Conservation (phyloP, 2,329 filamentous ascomycete genomes). For the Diaporthe vaccinii region DNA sequence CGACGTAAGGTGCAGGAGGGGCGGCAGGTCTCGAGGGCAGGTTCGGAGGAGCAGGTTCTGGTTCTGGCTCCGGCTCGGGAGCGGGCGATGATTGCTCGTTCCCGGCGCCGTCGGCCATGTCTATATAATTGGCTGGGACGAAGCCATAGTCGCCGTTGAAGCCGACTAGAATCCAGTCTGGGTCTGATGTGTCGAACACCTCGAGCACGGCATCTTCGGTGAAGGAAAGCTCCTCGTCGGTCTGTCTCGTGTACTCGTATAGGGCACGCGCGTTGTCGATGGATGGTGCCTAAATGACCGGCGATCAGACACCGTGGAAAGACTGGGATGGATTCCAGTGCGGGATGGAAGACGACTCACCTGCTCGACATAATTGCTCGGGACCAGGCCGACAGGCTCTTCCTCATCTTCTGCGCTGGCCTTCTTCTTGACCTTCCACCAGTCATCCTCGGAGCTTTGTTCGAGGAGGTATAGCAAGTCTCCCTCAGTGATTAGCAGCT, state of each 20-base stretch:
- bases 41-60: slow-evolving; percentile 45
- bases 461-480: slow-evolving; percentile 91
- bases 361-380: slow-evolving; percentile 96
- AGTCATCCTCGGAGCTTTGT: slow-evolving; percentile 82
- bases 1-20: slow-evolving; percentile 47
- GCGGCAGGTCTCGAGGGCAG: slow-evolving; percentile 59
- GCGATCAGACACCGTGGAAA: slow-evolving; percentile 10
- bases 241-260: slow-evolving; percentile 98
- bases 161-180: slow-evolving; percentile 96
- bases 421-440: slow-evolving; percentile 98
- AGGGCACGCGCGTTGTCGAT: slow-evolving; percentile 83
- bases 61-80: slow-evolving; percentile 47
- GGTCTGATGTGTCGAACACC: slow-evolving; percentile 91
- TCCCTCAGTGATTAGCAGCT: slow-evolving; percentile 87
- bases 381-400: slow-evolving; percentile 89
- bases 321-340: neutral
- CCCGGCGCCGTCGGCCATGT: slow-evolving; percentile 65
- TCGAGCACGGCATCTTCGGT: slow-evolving; percentile 86
- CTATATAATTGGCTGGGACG: slow-evolving; percentile 95
- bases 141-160: slow-evolving; percentile 90
- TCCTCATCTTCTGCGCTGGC: slow-evolving; percentile 87
- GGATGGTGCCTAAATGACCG: slow-evolving; percentile 65
- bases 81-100: slow-evolving; percentile 53
- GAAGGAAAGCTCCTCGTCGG: slow-evolving; percentile 97
- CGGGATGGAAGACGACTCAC: slow-evolving; percentile 63